Conservation (phyloP, 768 basidiomycete species). For the Ramaria sp. region DNA sequence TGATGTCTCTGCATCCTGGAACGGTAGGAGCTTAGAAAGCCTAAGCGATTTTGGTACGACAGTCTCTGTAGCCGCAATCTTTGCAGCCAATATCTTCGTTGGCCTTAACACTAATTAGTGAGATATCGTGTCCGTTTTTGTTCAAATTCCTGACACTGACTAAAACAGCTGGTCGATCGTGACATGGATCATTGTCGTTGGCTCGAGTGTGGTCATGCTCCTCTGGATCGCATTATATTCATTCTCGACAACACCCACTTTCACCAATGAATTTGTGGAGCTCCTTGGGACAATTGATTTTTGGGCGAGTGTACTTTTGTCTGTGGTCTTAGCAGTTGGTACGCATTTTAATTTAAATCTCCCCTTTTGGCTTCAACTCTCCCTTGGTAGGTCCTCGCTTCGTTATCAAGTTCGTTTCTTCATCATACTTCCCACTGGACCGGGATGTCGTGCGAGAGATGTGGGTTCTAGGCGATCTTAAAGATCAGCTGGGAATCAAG, state of each 20-base stretch:
- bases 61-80: conserved; percentile 76
- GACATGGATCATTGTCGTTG: conserved; percentile 73
- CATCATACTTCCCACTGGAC: conserved; percentile 72
- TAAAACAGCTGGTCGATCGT: conserved; percentile 66
- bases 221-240: conserved; percentile 88
- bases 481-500: conserved; percentile 64
- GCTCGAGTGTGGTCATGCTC: conserved; percentile 72
- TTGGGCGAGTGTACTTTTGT: conserved; percentile 69
- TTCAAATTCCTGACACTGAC: conserved; percentile 4
- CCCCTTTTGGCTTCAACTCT: neutral
- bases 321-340: conserved; percentile 66
- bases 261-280: conserved; percentile 58
- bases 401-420: conserved; percentile 57
- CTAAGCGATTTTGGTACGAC: conserved; percentile 89
- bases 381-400: conserved; percentile 60
- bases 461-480: conserved; percentile 78
- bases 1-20: conserved; percentile 50
- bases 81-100: conserved; percentile 82
- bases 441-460: conserved; percentile 87
- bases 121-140: conserved; percentile 27
- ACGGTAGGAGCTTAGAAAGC: conserved; percentile 68
- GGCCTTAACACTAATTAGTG: conserved; percentile 85
- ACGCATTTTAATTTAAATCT: conserved; percentile 12
- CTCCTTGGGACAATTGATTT: conserved; percentile 74
- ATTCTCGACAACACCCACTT: conserved; percentile 60